Percentiles rank a stretch among this genome's conserved stretches.
phyloP scores from a whole-genome alignment of 1,139 yeast genomes.

The Taphrina sp. region DNA sequence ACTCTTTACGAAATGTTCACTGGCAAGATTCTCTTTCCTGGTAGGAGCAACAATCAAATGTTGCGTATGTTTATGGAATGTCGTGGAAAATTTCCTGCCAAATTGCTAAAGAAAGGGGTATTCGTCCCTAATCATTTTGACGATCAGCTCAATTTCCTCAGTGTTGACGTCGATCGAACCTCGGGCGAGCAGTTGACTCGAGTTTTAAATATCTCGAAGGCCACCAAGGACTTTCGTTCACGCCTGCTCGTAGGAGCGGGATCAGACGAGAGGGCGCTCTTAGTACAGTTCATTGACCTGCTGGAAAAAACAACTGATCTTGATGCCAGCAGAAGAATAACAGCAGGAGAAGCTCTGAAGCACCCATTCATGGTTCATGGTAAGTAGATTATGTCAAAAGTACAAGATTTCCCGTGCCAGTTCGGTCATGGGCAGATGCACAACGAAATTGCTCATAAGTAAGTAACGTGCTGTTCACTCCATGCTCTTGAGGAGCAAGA shows the following conservation, averaged over 20 bases:
- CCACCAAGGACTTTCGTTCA: constrained; percentile 35
- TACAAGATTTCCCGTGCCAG: no score
- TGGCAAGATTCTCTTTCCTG: constrained; percentile 80
- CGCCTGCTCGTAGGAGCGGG: constrained; percentile 10
- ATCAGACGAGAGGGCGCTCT: constrained; percentile 27
- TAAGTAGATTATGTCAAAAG: no score
- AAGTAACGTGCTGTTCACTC: no score
- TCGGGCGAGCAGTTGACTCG: constrained; percentile 40
- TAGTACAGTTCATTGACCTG: constrained; percentile 50
- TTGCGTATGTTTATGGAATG: constrained; percentile 44
- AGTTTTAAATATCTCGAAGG: constrained; percentile 33
- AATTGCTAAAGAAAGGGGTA: constrained; percentile 42
- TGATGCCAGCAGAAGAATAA: constrained; percentile 69
- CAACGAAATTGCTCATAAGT: no score
- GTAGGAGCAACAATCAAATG: constrained; percentile 50
- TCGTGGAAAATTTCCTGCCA: constrained; percentile 43
- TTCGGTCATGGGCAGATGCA: no score
- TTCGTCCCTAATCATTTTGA: constrained; percentile 43
- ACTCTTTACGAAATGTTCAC: constrained; percentile 82
- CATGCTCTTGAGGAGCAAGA: no score
- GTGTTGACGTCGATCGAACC: constrained; percentile 40
- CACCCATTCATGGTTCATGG: constrained; percentile 59
- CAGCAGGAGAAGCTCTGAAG: constrained; percentile 63
- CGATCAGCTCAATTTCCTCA: constrained; percentile 41
- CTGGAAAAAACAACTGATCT: constrained; percentile 68